Base-by-base conservation (phyloP, 176 grass and related monocot genomes). In the Triticum urartu region DNA sequence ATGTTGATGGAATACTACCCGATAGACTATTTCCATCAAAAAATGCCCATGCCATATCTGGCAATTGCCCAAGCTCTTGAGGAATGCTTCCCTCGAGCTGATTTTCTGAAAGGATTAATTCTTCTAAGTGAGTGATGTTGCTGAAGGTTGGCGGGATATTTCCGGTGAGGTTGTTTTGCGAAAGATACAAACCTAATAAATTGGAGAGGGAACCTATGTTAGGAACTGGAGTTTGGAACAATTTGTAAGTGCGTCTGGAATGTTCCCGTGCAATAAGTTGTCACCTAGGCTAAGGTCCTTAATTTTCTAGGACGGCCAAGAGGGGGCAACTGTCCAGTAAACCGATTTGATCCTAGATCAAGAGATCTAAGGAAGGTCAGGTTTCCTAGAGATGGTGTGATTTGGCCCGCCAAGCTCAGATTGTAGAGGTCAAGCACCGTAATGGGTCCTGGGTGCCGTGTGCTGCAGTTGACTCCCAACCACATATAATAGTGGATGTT, bases 251-350 rank as follows among this genome's bases (percentile, higher is more conserved):
- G 21, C 4, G 25, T 43, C 21, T 43, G 0, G 1, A 75, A 75
- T 28, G 4, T 54, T 30, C 0, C 45, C 43, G 0, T 76, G 13
- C 47, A 76, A 1, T 6, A 8, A 20, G 26, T 54, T 76, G 1
- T 0, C 2, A 0, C 0, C 0, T 1, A 76, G 45, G 5, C 0
- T 1, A 76, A 76, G 73, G 6, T 0, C 0, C 0, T 20, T 7
- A 76, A 5, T 10, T 10, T 30, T 30, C 1, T 15, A 32, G 33
- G 73, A 11, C 15, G 6, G 1, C 20, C 20, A 7, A 76, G 45
- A 54, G 15, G 15, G 0, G 73, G 72, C 14, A 76, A 6, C 10
- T 4, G 25, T 0, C 73, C 73, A 5, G 8, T 20, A 3, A 76
- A 54, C 3, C 2, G 5, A 30, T 54, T 76, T 0, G 0, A 1